Base-by-base conservation (phyloP, 345 rosid species). In the Geranium rotundifolium region DNA sequence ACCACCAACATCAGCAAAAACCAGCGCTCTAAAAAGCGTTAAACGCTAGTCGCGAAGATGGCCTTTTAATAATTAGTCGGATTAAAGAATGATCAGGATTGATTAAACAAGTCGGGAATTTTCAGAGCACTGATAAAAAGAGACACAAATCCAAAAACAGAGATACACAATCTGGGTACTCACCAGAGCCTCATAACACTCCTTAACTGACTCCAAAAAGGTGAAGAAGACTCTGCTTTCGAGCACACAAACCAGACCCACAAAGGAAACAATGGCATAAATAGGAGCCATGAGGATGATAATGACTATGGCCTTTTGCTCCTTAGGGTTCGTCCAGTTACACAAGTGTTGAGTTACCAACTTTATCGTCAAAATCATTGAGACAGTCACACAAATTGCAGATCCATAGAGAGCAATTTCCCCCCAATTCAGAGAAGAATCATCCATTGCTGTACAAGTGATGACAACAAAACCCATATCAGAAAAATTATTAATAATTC, bases 251-350 rank as follows among this genome's bases (percentile, higher is more conserved):
- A 88, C 67, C 75, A 93, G 74, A 56, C 97, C 97, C 5, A 82
- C 73, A 71, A 86, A 90, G 63, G 97, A 88, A 60, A 72, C 80
- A 19, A 73, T 54, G 3, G 97, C 95, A 64, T 88, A 93, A 49
- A 93, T 76, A 4, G 99, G 99, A 62, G 90, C 99, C 99, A 90
- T 93, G 17, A 90, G 83, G 65, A 93, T 82, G 65, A 93, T 90
- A 30, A 93, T 77, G 4, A 90, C 15, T 41, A 93, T 93, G 14
- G 97, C 97, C 78, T 88, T 90, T 60, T 93, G 99, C 69, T 93
- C 97, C 75, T 90, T 93, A 0, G 99, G 96, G 71, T 85, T 92
- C 72, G 85, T 89, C 98, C 98, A 92, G 72, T 87, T 82, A 74
- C 79, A 78, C 16, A 89, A 79, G 79, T 92, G 97, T 71, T 92